Evolutionary conservation across 352 stramenopile species (phyloP), one percentile per base, ranked within the genome.

Genomic region (Pythium scleroteichum): DNA sequence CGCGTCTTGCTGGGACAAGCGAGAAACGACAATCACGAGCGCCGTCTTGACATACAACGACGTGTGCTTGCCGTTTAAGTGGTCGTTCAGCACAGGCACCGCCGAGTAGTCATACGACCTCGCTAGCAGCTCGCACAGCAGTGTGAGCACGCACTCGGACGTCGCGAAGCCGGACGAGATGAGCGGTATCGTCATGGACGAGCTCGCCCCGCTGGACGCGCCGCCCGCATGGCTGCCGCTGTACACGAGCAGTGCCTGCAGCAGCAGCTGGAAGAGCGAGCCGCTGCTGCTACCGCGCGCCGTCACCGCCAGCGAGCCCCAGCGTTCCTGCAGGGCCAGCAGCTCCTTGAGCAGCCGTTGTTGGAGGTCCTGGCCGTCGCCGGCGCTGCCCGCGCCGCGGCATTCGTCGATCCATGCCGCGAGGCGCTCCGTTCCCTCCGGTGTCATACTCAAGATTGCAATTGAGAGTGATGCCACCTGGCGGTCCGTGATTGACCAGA

Each of bases 91-190:
- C 19, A 65, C 63, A 3, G 75, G 62, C 16, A 81, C 74, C 10
- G 76, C 70, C 4, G 80, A 77, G 62, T 87, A 93, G 58, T 94
- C 85, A 66, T 92, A 95, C 20, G 76, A 68, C 20, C 71, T 72
- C 51, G 87, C 79, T 33, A 95, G 63, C 38, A 92, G 53, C 42
- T 95, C 83, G 68, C 75, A 88, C 27, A 93, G 53, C 8, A 95
- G 58, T 33, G 74, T 74, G 24, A 88, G 72, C 17, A 94, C 66
- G 53, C 78, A 80, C 59, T 95, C 83, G 17, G 83, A 92, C 9
- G 83, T 89, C 55, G 58, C 49, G 9, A 68, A 56, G 19, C 59
- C 62, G 19, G 78, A 78, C 42, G 83, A 76, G 23, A 78, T 72
- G 39, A 89, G 57, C 32, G 80, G 75, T 53, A 89, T 75, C 53